Evolutionary conservation across 805 yeast species (phyloP), one percentile per base, ranked within the genome.

Genomic region (Ogataea allantospora): DNA sequence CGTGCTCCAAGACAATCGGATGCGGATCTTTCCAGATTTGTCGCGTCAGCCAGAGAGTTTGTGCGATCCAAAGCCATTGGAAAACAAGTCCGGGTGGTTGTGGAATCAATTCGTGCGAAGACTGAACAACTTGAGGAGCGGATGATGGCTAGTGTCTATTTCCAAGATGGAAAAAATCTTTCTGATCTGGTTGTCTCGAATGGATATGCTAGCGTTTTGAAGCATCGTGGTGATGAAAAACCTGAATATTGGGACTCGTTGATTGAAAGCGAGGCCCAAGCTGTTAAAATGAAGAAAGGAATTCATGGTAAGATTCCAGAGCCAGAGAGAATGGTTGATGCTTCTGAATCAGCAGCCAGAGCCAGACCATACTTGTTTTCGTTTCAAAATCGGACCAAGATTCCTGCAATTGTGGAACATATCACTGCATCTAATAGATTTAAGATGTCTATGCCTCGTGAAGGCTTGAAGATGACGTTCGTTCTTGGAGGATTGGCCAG

Each of bases 131-230:
- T 71, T 48, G 89, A 81, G 25, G 78, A 78, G 38, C 72, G 88
- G 33, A 78, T 82, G 28, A 58, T 83, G 46, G 89, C 83, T 10
- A 73, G 82, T 23, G 55, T 85, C 39, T 65, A 68, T 24, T 53
- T 73, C 24, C 40, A 47, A 6, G 78, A 75, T 35, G 77, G 75
- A 24, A 62, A 64, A 29, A 85, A 85, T 54, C 66, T 87, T 25
- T 76, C 86, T 6, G 76, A 78, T 48, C 50, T 66, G 21, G 57
- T 87, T 35, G 83, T 87, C 13, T 59, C 69, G 19, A 69, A 65
- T 42, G 96, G 96, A 6, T 77, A 67, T 60, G 95, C 89, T 11
- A 65, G 82, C n/a, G 95, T 86, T 16, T 71, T 84, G 41, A 78
- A 77, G 56, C 95, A 85, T 63, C 78, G 81, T 55, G 86, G 82